Evolutionary conservation across 805 yeast genomes (phyloP), one percentile per base, ranked within the genome.

Genomic region (Kluyveromyces starmeri): DNA sequence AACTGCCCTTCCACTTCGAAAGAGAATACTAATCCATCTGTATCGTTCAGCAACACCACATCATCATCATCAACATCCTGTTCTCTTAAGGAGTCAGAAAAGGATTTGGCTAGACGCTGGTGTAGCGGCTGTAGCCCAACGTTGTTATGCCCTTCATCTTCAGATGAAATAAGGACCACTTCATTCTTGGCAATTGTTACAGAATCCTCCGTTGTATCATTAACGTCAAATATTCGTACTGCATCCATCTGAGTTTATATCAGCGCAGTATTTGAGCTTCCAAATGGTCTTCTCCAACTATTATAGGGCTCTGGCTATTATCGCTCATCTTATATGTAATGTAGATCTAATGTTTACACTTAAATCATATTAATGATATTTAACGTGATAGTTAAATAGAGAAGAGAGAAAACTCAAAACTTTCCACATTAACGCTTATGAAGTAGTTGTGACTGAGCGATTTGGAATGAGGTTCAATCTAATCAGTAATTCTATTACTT

Each of bases 1-100:
- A 30, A 30, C 16, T 20, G 15, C 12, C 26, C 33, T n/a, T 30
- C 26, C 10, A 30, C 26, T 15, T 30, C 33, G 17, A 30, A 20
- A 16, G 33, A 30, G 22, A 30, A 22, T 11, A 13, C 22, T 4
- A 30, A n/a, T 11, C 33, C 22, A n/a, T 13, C 33, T 21, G 13
- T 21, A 8, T 30, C 14, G 6, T 30, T 26, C 5, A 30, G 12
- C 6, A 30, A 18, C 9, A 30, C 33, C n/a, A 30, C 25, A 16
- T 30, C 33, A 11, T 30, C 33, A 20, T 30, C 33, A 12, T 22
- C 19, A 5, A 26, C 19, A 20, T 20, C 22, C 6, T 12, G 12
- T 4, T 20, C 10, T 7, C 13, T 5, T 2, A 20, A 9, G 8
- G 33, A n/a, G 5, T 14, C 10, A 4, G 10, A 6, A 6, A 30